These are phyloP conservation scores for Stachybotrys elegans DNA, from an alignment of 2,329 filamentous ascomycete species.

Conservation along the genomic window DNA sequence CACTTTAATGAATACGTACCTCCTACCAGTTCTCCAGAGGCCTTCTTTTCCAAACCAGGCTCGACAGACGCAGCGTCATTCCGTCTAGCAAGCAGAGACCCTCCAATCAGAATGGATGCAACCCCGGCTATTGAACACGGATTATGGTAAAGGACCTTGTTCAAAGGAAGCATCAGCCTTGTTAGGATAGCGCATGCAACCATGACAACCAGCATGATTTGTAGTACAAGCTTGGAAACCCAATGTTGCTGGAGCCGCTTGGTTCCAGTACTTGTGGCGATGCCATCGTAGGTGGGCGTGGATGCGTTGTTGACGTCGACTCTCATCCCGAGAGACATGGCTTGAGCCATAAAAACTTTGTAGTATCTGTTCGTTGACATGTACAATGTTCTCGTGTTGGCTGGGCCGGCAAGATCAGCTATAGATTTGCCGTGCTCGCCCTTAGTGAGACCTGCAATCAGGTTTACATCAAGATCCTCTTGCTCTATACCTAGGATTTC, in stretches of 20 bases:
- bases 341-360: not conserved
- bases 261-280: not conserved
- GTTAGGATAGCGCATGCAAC: not conserved
- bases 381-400: not conserved
- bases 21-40: no score
- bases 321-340: not conserved
- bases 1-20: not conserved
- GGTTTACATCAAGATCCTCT: no score
- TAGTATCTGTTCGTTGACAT: not conserved
- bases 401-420: not conserved
- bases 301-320: not conserved
- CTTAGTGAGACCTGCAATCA: not conserved
- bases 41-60: not conserved
- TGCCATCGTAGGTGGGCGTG: not conserved
- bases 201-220: not conserved
- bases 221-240: not conserved
- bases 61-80: not conserved
- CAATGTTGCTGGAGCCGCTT: not conserved
- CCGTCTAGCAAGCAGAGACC: not conserved
- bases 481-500: no score
- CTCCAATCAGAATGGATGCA: not conserved
- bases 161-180: not conserved
- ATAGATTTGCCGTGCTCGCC: not conserved
- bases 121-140: not conserved
- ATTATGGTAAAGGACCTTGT: not conserved